Conservation (phyloP, 225 moss, liverwort and hornwort genomes). For the Asterella californica region DNA sequence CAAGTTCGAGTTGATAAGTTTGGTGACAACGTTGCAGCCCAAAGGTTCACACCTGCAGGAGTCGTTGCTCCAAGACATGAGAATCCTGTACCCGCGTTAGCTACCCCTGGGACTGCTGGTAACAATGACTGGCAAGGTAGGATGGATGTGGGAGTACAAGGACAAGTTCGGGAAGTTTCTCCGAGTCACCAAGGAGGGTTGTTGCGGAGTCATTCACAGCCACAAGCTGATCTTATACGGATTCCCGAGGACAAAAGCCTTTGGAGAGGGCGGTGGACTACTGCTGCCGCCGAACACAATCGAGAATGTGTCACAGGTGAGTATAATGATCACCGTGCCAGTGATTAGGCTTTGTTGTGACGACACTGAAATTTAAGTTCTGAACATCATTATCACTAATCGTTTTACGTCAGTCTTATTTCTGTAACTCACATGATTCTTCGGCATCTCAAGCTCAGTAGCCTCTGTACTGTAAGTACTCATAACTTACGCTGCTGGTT, state of each 20-base stretch:
- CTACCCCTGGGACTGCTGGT: neutral
- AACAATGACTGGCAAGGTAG: constrained; percentile 4
- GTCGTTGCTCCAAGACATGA: neutral
- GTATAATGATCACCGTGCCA: neutral
- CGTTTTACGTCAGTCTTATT: too few relatives aligned
- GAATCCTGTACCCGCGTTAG: neutral
- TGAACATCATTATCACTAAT: neutral
- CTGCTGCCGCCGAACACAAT: constrained; percentile 61
- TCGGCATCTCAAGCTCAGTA: neutral
- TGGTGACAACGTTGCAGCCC: neutral
- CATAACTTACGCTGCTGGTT: neutral
- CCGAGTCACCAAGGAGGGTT: neutral
- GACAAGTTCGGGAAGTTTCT: constrained; percentile 4
- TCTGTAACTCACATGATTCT: too few relatives aligned
- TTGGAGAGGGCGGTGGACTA: constrained; percentile 64
- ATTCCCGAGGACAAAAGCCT: constrained; percentile 43
- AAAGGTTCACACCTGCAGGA: neutral
- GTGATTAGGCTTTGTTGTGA: neutral
- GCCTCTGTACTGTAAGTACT: neutral
- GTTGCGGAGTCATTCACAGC: constrained; percentile 4
- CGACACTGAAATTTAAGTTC: neutral
- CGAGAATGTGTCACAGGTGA: constrained; percentile 48
- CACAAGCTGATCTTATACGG: constrained; percentile 2
- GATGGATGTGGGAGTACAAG: constrained; percentile 2
- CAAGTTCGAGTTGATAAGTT: neutral